Evolutionary conservation across 148 eudicot species (phyloP).

Genomic region (Rhododendron williamsianum): DNA sequence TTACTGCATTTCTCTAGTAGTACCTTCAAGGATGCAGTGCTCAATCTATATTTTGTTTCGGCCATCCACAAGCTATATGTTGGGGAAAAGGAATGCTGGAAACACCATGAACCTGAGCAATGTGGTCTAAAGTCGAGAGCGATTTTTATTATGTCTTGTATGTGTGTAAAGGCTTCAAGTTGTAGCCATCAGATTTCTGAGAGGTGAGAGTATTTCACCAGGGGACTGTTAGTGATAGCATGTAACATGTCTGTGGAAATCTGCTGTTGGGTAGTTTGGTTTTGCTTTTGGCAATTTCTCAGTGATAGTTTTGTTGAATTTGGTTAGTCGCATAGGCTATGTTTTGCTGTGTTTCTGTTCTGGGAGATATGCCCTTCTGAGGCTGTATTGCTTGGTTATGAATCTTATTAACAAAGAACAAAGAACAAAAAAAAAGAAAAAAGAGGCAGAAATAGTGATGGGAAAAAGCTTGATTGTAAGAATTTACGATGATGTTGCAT

Average conservation of each 20-base stretch:
- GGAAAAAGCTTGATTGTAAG: background rate
- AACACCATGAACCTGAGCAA: background rate
- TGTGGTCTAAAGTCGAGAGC: background rate
- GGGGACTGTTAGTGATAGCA: background rate
- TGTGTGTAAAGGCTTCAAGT: background rate
- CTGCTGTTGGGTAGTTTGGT: background rate
- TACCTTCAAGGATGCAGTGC: background rate
- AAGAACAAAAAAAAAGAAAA: background rate
- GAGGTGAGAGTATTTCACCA: background rate
- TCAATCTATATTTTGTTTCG: background rate
- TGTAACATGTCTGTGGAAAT: background rate
- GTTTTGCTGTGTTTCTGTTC: background rate
- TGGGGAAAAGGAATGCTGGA: background rate
- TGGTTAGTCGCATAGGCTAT: background rate
- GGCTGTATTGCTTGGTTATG: background rate
- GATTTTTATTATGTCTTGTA: background rate
- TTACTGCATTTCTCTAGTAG: background rate
- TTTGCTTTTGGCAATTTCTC: background rate
- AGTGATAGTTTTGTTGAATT: background rate
- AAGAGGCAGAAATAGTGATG: background rate
- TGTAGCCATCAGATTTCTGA: background rate
- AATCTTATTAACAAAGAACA: background rate
- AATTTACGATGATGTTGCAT: background rate
- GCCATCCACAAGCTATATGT: background rate
- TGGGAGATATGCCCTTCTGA: background rate